Evolutionary conservation across 768 basidiomycete genomes (phyloP).

Genomic region (Tricholoma matsutake): DNA sequence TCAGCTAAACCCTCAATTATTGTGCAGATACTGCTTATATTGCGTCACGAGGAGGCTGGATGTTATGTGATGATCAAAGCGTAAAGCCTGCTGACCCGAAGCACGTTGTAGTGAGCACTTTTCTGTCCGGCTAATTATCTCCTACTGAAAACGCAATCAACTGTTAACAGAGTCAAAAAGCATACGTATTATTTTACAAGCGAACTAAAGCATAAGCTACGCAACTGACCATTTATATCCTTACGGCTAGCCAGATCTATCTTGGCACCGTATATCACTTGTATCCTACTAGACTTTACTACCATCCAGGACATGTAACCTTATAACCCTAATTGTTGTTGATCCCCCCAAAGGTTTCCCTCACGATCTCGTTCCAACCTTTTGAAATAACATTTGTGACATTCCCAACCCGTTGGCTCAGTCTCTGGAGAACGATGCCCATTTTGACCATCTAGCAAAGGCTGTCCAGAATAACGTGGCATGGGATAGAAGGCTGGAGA

Average conservation of each 20-base stretch:
- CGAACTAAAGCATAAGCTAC: slow-evolving; percentile 46
- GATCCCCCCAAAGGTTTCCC: slow-evolving; percentile 31
- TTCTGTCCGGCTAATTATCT: background rate
- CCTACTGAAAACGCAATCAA: background rate
- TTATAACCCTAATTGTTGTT: slow-evolving; percentile 28
- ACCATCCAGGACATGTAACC: slow-evolving; percentile 37
- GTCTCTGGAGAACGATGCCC: slow-evolving; percentile 1
- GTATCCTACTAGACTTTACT: slow-evolving; percentile 22
- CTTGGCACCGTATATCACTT: slow-evolving; percentile 15
- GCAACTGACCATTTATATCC: slow-evolving; percentile 26
- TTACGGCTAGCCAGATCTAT: slow-evolving; percentile 15
- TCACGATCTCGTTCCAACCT: slow-evolving; percentile 23
- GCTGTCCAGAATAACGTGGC: background rate
- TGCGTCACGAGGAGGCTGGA: slow-evolving; percentile 83
- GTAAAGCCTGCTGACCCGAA: slow-evolving; percentile 68
- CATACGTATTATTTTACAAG: slow-evolving; percentile 84
- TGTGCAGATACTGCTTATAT: slow-evolving; percentile 87
- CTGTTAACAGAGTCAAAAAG: slow-evolving; percentile 45
- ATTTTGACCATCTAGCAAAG: background rate
- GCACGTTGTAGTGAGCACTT: slow-evolving; percentile 73
- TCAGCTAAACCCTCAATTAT: slow-evolving; percentile 2
- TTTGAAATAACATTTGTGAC: slow-evolving; percentile 48
- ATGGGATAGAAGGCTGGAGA: slow-evolving; percentile 72
- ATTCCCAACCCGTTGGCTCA: slow-evolving; percentile 29
- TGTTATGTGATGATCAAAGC: slow-evolving; percentile 92